A percentile compares a stretch with the other conserved stretches of the same genome.
Conservation (phyloP, 768 basidiomycete genomes). For the Nidularia pulvinata region DNA sequence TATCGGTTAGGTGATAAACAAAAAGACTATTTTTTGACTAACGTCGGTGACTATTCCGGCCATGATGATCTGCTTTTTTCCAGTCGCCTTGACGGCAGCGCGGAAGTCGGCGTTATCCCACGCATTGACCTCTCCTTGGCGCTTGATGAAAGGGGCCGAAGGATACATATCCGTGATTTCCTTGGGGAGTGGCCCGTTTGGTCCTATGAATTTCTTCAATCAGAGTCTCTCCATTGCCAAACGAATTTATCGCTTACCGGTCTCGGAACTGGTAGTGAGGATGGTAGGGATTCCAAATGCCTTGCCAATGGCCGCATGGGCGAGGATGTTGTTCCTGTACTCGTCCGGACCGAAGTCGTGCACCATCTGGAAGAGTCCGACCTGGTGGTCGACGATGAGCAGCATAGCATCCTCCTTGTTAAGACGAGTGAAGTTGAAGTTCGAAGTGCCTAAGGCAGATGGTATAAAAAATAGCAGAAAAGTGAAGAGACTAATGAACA, state of each 20-base stretch:
- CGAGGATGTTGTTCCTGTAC: conserved; percentile 42
- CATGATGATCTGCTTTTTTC: conserved; percentile 48
- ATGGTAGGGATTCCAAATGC: conserved; percentile 44
- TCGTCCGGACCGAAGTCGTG: conserved; percentile 36
- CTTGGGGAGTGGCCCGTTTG: conserved; percentile 45
- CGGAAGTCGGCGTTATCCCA: conserved; percentile 52
- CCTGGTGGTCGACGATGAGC: conserved; percentile 48
- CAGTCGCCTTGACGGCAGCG: conserved; percentile 42
- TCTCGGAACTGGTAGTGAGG: conserved; percentile 43
- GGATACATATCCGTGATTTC: conserved; percentile 46
- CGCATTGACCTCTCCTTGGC: conserved; percentile 48
- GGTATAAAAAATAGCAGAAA: no score
- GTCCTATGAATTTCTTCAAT: conserved; percentile 21
- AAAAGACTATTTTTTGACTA: conserved; percentile 7
- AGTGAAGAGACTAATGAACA: no score
- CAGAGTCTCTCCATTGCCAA: neutral
- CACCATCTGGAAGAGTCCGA: conserved; percentile 44
- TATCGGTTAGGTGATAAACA: neutral
- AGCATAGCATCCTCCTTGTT: conserved; percentile 42
- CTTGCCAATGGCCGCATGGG: conserved; percentile 43
- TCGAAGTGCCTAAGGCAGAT: no score
- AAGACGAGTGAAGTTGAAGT: conserved; percentile 18
- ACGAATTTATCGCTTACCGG: conserved; percentile 20
- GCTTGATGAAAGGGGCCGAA: conserved; percentile 39
- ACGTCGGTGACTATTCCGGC: conserved; percentile 52